These are phyloP conservation scores for Tolypocladium amazonense DNA, from an alignment of 2,329 filamentous ascomycete genomes.

Conservation along the genomic window DNA sequence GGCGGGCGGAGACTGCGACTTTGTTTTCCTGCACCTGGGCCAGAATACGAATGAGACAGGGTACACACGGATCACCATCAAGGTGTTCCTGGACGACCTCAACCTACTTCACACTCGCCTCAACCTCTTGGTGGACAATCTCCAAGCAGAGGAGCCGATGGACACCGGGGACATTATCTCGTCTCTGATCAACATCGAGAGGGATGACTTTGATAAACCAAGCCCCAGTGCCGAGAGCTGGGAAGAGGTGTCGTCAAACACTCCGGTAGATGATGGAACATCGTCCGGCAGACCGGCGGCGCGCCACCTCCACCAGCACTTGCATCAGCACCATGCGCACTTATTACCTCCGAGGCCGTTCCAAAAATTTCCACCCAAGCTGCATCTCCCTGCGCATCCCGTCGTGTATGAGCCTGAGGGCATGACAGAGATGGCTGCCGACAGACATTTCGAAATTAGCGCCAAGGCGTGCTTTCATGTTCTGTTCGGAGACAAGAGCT, in stretches of 20 bases:
- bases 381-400: conserved; percentile 71
- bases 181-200: conserved; percentile 65
- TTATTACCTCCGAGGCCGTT: conserved; percentile 21
- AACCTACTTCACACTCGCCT: conserved; percentile 72
- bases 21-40: conserved; percentile 70
- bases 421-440: conserved; percentile 64
- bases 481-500: conserved; percentile 91
- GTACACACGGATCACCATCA: conserved; percentile 71
- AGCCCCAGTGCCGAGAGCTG: conserved; percentile 79
- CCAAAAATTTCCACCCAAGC: conserved; percentile 46
- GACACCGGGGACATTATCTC: conserved; percentile 60
- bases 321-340: conserved; percentile 6
- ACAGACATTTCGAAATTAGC: conserved; percentile 80
- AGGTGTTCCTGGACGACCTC: conserved; percentile 84
- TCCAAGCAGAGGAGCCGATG: conserved; percentile 60
- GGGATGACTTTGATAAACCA: conserved; percentile 40
- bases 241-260: conserved; percentile 64
- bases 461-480: conserved; percentile 94
- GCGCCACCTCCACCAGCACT: conserved; percentile 22
- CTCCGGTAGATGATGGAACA: conserved; percentile 47
- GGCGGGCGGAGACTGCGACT: conserved; percentile 85
- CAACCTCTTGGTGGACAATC: conserved; percentile 75
- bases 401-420: conserved; percentile 77
- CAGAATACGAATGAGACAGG: conserved; percentile 53
- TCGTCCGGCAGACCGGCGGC: conserved; percentile 23